Percentiles rank a stretch among this genome's conserved stretches.
phyloP scores from a whole-genome alignment of 257 asterid species.

The Solanum piurae region DNA sequence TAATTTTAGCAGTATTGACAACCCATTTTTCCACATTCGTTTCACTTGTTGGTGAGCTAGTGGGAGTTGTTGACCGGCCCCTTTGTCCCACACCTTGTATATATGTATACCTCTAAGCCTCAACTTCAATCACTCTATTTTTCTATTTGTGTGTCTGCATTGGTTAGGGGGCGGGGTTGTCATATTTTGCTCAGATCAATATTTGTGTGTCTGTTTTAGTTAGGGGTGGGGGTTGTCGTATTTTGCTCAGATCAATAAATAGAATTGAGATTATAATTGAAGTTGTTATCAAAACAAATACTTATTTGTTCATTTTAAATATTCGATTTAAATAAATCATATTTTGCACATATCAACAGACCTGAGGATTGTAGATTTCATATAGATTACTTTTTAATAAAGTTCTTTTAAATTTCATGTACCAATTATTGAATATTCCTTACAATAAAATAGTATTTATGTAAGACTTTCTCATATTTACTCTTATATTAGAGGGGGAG shows the following conservation, averaged over 20 bases:
- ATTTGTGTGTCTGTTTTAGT: neutral
- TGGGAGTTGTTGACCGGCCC: slow-evolving; percentile 69
- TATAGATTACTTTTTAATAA: no score
- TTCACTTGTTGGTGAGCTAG: slow-evolving; percentile 31
- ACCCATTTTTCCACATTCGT: slow-evolving; percentile 29
- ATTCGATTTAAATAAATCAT: no score
- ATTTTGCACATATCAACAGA: neutral
- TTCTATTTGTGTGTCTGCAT: neutral
- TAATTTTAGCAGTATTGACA: slow-evolving; percentile 16
- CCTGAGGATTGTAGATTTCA: neutral
- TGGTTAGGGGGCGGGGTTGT: neutral
- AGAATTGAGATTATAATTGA: neutral
- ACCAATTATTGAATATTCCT: neutral
- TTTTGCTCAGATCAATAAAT: neutral
- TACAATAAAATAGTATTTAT: neutral
- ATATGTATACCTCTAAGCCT: neutral
- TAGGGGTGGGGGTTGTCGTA: neutral
- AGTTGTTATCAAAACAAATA: neutral
- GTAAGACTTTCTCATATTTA: neutral
- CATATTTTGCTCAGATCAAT: no score
- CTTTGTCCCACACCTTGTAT: slow-evolving; percentile 22
- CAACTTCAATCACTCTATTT: neutral
- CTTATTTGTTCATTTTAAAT: no score
- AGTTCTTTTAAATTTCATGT: neutral
- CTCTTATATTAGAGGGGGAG: neutral